phyloP scores from a whole-genome alignment of 129 eudicot genomes.

The Flaveria trinervia region DNA sequence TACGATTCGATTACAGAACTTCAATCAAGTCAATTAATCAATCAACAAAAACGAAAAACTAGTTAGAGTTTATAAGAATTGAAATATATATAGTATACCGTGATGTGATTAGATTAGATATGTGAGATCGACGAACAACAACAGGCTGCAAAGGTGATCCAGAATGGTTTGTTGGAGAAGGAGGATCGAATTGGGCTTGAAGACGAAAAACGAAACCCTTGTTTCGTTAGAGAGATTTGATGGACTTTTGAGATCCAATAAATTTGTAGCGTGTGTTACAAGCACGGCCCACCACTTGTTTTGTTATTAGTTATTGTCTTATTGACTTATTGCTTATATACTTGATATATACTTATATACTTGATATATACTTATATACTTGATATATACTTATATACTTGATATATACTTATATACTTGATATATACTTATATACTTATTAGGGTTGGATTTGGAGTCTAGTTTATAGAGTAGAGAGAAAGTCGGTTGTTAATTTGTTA shows the following conservation, averaged over 20 bases:
- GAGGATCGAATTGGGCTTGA: conserved; percentile 32
- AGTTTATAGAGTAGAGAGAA: background rate
- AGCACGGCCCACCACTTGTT: conserved; percentile 30
- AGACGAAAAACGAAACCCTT: conserved; percentile 9
- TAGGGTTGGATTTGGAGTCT: conserved; percentile 17
- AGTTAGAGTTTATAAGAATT: conserved; percentile 2
- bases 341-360: no score
- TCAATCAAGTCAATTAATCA: background rate
- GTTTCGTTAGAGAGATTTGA: background rate
- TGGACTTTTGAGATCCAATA: conserved; percentile 38
- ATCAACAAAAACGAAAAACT: background rate
- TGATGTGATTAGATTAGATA: background rate
- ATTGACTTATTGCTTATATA: no score
- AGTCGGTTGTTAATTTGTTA: background rate
- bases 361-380: no score
- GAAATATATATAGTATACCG: background rate
- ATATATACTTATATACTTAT: no score
- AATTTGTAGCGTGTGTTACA: conserved; percentile 19
- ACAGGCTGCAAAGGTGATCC: conserved; percentile 40
- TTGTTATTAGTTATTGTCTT: background rate
- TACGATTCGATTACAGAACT: background rate
- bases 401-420: no score
- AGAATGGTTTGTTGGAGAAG: conserved; percentile 26
- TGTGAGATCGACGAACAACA: conserved; percentile 14
- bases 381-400: no score